Evolutionary conservation across 306 rosid species (phyloP), one percentile per base, ranked within the genome.

Genomic region (Hylodesmum podocarpum): DNA sequence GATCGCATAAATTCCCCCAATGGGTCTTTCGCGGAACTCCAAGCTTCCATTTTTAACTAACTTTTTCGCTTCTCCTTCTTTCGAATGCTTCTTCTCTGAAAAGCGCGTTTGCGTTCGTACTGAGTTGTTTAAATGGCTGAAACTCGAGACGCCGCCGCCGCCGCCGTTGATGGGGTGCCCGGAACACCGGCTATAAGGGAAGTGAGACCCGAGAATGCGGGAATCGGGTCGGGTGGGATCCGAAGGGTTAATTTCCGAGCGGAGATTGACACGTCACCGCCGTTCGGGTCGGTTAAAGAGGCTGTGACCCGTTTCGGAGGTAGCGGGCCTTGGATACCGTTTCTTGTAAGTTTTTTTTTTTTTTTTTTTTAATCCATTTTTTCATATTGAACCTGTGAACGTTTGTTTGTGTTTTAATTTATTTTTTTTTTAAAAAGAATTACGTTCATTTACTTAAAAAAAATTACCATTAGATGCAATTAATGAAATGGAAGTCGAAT

Each of bases 281-380:
- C 99, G 1, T 95, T 95, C 36, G 97, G 80, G 55, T 95, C 99
- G 14, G 99, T 95, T 4, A 92, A 85, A 80, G 97, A 95, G 84
- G 98, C 97, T 1, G 97, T 95, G 31, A 90, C 89, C 82, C 97
- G 90, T 18, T 95, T 92, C 54, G 95, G 97, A 4, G 98, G 98
- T n/a, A 89, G 92, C 69, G 96, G 96, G 4, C 85, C 95, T 25
- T 91, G 97, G 97, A 51, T 85, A 11, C 98, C 96, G 0, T 81
- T 83, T 36, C 86, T 78, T 61, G 96, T 93, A 87, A 87, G 88
- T 61, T 51, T 24, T 27, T 18, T 0, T 1, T 5, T 36, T 1
- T n/a, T 12, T 16, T 21, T 55, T 4, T 31, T 66, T 46, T 7
- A 4, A 15, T 55, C 5, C 14, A 0, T 46, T 69, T 57, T 36